phyloP scores from a whole-genome alignment of 306 rosid genomes.

The Aeschynomene evenia region DNA sequence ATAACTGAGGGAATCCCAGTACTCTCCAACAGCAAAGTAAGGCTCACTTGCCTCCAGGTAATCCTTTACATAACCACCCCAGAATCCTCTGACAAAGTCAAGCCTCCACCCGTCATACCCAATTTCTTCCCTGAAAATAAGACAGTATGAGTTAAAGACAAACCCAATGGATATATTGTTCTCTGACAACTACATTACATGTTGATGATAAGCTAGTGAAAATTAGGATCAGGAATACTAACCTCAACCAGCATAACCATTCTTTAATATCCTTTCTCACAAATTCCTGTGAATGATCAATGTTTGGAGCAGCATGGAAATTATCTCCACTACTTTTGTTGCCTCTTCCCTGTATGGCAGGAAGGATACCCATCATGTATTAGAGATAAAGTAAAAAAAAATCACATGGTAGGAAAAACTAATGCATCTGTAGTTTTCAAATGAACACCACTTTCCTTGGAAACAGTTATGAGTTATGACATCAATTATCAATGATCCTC shows the following conservation, averaged over 20 bases:
- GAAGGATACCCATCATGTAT: slow-evolving; percentile 16
- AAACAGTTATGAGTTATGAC: too few species aligned
- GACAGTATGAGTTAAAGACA: neutral
- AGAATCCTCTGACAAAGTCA: slow-evolving; percentile 95
- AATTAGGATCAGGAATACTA: slow-evolving; percentile 22
- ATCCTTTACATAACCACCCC: slow-evolving; percentile 99
- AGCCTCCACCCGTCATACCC: slow-evolving; percentile 99
- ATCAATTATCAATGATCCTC: too few species aligned
- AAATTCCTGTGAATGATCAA: slow-evolving; percentile 99
- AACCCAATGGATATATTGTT: slow-evolving; percentile 1
- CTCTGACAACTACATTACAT: slow-evolving; percentile 1
- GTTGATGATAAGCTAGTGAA: neutral
- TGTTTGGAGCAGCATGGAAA: slow-evolving; percentile 99
- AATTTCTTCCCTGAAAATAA: slow-evolving; percentile 71
- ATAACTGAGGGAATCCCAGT: slow-evolving; percentile 96
- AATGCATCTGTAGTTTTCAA: too few species aligned
- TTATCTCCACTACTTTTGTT: slow-evolving; percentile 95
- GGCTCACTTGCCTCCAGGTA: slow-evolving; percentile 82
- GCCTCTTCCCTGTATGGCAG: slow-evolving; percentile 75
- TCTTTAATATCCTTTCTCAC: slow-evolving; percentile 92
- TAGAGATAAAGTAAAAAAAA: slow-evolving; percentile 16
- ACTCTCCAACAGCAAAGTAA: slow-evolving; percentile 86
- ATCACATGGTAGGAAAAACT: too few species aligned
- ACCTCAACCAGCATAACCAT: slow-evolving; percentile 95
- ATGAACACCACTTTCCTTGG: neutral